These are phyloP conservation scores for Phytophthora sansomeana DNA, from an alignment of 352 stramenopile species.

Conservation along the genomic window DNA sequence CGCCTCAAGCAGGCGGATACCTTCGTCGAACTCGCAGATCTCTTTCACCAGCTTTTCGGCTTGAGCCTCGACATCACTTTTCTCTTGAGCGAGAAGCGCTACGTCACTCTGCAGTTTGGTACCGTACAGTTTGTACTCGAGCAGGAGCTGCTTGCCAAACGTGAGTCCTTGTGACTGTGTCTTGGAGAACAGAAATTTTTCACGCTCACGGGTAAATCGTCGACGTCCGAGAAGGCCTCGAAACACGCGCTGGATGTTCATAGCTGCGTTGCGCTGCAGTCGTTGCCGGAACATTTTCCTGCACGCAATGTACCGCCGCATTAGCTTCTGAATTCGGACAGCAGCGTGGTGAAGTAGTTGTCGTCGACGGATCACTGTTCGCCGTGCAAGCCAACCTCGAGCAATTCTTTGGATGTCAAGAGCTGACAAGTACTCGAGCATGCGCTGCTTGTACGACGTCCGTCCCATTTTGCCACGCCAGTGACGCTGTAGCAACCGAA, in stretches of 20 bases:
- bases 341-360: constrained; percentile 62
- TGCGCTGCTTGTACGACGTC: constrained; percentile 78
- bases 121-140: constrained; percentile 96
- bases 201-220: constrained; percentile 84
- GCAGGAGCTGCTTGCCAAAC: constrained; percentile 95
- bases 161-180: constrained; percentile 94
- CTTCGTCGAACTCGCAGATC: constrained; percentile 95
- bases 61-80: constrained; percentile 87
- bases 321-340: constrained; percentile 81
- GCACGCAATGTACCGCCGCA: constrained; percentile 70
- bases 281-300: constrained; percentile 59
- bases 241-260: constrained; percentile 90
- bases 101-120: constrained; percentile 96
- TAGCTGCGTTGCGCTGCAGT: constrained; percentile 62
- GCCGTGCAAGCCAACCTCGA: constrained; percentile 78
- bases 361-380: constrained; percentile 62
- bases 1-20: constrained; percentile 89
- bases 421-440: constrained; percentile 80
- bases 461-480: constrained; percentile 92
- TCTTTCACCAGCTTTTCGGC: constrained; percentile 92
- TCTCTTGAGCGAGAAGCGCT: constrained; percentile 90
- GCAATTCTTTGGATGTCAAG: constrained; percentile 89
- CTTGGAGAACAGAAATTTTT: constrained; percentile 95
- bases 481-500: constrained; percentile 90
- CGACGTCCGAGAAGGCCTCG: constrained; percentile 87